Evolutionary conservation across 2,329 filamentous ascomycete species (phyloP), one percentile per base, ranked within the genome.

Genomic region (Calonectria leucothoes): DNA sequence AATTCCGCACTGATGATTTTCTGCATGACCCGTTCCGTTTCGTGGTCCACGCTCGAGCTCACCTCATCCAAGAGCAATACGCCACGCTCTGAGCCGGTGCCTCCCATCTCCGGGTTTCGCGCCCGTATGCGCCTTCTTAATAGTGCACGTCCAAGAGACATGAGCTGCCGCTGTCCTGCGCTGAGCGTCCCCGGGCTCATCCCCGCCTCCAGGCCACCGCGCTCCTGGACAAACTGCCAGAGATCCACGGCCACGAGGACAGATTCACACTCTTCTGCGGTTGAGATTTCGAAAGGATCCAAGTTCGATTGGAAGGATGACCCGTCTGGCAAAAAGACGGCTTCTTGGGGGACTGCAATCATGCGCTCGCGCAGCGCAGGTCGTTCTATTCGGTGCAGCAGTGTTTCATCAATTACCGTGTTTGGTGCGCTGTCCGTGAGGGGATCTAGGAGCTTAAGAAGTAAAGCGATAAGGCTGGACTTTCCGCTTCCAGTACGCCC

Each of bases 151-250:
- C 89, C 91, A 4, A 93, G 85, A 75, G 88, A 91, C 77, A 93
- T 91, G 0, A 93, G 85, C 79, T 93, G 92, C 69, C 87, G 87
- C 80, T 93, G 91, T 0, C 92, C 92, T 67, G 88, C 86, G 7
- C 86, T 89, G 8, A 92, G 83, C n/a, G 31, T 59, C 0, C 88
- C 84, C 1, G 85, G 81, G 17, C 84, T 83, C 69, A 91, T 84
- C 4, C 61, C 70, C 2, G 74, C 77, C 1, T 76, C 72, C 0
- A 85, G 75, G 0, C 83, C 82, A 4, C 83, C 83, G 5, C 77
- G 74, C 2, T 78, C 73, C 1, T 73, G 42, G 3, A 84, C 74
- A 17, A 84, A 77, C 0, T 65, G 37, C 75, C 78, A 82, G 1
- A 87, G 77, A 0, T 79, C 77, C 10, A 86, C 82, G 0, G 73